These are phyloP conservation scores for Leccinum pachyderme DNA, from an alignment of 1,284 basidiomycete genomes.

Conservation along the genomic window DNA sequence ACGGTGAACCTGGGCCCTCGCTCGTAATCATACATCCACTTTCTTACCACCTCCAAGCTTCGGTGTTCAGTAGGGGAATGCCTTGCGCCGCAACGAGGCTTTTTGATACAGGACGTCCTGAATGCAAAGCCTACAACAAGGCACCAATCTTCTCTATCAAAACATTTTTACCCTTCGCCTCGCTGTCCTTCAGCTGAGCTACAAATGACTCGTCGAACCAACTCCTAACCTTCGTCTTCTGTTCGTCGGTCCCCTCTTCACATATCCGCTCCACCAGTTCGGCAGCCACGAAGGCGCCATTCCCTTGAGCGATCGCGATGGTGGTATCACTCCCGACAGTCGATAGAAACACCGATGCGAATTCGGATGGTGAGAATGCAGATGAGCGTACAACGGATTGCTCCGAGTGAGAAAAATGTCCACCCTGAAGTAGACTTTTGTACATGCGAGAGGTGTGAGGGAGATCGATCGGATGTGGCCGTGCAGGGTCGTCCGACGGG, in stretches of 20 bases:
- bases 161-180: constrained; percentile 55
- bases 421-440: constrained; percentile 87
- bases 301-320: constrained; percentile 59
- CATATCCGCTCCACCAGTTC: constrained; percentile 69
- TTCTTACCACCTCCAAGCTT: background rate
- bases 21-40: background rate
- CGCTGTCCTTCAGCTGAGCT: constrained; percentile 32
- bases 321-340: constrained; percentile 55
- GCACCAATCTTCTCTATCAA: constrained; percentile 50
- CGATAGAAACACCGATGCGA: constrained; percentile 59
- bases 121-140: constrained; percentile 14
- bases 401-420: constrained; percentile 72
- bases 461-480: constrained; percentile 71
- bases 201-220: constrained; percentile 49
- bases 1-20: background rate
- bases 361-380: constrained; percentile 52
- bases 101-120: constrained; percentile 8
- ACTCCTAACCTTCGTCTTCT: constrained; percentile 42
- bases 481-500: constrained; percentile 45
- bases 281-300: constrained; percentile 77
- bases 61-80: background rate
- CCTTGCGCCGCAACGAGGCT: background rate
- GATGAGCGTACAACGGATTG: constrained; percentile 48
- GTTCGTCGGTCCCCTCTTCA: constrained; percentile 40
- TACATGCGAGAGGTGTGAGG: constrained; percentile 79